Evolutionary conservation across 495 filamentous ascomycete species (phyloP).

Genomic region (Lepidopterella palustris): DNA sequence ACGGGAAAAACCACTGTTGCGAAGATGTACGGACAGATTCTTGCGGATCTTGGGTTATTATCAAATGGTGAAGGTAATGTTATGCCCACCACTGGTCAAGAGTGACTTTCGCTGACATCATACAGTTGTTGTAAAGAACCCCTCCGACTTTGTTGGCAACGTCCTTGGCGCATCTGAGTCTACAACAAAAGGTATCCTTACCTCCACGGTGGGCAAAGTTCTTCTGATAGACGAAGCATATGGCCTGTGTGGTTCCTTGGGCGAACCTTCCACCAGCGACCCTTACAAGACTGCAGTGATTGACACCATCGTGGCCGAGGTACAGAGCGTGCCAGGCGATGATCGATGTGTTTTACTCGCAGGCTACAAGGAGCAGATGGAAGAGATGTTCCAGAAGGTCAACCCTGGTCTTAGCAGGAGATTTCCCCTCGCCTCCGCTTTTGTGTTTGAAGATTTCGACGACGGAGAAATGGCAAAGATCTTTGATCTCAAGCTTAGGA

Average conservation of each 20-base stretch:
- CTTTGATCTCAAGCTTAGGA: slow-evolving; percentile 5
- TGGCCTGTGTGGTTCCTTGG: slow-evolving; percentile 38
- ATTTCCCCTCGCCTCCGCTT: slow-evolving; percentile 15
- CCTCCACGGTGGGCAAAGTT: slow-evolving; percentile 58
- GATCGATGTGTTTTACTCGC: slow-evolving; percentile 16
- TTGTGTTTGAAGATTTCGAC: slow-evolving; percentile 11
- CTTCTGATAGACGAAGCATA: slow-evolving; percentile 73
- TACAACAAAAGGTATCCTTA: slow-evolving; percentile 63
- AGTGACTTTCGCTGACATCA: slow-evolving; percentile 9
- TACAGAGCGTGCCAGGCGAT: slow-evolving; percentile 11
- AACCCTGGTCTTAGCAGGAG: slow-evolving; percentile 15
- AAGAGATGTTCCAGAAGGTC: slow-evolving; percentile 2
- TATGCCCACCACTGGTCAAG: neutral
- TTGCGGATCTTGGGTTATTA: slow-evolving; percentile 29
- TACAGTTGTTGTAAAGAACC: slow-evolving; percentile 51
- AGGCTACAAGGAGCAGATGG: slow-evolving; percentile 17
- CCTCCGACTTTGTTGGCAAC: slow-evolving; percentile 61
- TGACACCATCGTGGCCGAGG: slow-evolving; percentile 7
- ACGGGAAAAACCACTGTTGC: slow-evolving; percentile 75
- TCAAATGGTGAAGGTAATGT: slow-evolving; percentile 5
- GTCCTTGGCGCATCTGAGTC: slow-evolving; percentile 59
- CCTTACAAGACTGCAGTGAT: slow-evolving; percentile 34
- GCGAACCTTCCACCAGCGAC: slow-evolving; percentile 35
- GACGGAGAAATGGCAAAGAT: slow-evolving; percentile 3
- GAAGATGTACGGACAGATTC: slow-evolving; percentile 48